These are phyloP conservation scores for Entomortierella lignicola DNA, from an alignment of 192 early-diverging fungal species.

Conservation along the genomic window DNA sequence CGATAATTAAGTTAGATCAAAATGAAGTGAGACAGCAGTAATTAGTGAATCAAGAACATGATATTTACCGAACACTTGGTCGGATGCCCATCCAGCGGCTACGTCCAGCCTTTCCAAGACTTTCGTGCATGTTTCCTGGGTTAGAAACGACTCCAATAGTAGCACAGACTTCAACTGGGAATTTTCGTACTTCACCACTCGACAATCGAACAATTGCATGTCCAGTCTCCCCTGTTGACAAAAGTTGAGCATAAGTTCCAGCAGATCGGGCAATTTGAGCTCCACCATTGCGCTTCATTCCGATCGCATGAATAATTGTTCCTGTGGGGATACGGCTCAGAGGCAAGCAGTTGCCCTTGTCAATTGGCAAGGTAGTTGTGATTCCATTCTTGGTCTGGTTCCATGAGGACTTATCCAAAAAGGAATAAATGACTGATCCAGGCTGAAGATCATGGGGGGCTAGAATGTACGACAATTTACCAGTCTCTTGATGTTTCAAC, in stretches of 20 bases:
- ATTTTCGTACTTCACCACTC: constrained; percentile 88
- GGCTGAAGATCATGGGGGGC: constrained; percentile 80
- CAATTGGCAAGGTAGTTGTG: constrained; percentile 64
- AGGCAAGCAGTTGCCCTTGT: constrained; percentile 90
- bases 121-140: constrained; percentile 87
- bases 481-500: constrained; percentile 81
- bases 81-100: constrained; percentile 85
- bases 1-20: neutral
- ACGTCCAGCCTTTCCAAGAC: constrained; percentile 91
- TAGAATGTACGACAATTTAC: constrained; percentile 87
- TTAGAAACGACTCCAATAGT: constrained; percentile 94
- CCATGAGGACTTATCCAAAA: constrained; percentile 55
- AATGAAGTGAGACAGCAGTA: neutral
- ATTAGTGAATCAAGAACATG: neutral
- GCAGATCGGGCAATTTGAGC: constrained; percentile 87
- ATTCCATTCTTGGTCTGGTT: constrained; percentile 51
- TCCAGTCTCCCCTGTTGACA: constrained; percentile 80
- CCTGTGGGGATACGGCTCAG: constrained; percentile 94
- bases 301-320: constrained; percentile 88
- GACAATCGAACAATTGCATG: constrained; percentile 87
- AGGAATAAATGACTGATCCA: constrained; percentile 80
- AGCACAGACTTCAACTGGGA: constrained; percentile 86
- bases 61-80: constrained; percentile 76
- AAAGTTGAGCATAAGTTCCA: constrained; percentile 86
- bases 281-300: constrained; percentile 78